A percentile compares a stretch with the other conserved stretches of the same genome.
These are phyloP conservation scores for Penicilliopsis zonata DNA, from an alignment of 495 filamentous ascomycete species.

Conservation along the genomic window DNA sequence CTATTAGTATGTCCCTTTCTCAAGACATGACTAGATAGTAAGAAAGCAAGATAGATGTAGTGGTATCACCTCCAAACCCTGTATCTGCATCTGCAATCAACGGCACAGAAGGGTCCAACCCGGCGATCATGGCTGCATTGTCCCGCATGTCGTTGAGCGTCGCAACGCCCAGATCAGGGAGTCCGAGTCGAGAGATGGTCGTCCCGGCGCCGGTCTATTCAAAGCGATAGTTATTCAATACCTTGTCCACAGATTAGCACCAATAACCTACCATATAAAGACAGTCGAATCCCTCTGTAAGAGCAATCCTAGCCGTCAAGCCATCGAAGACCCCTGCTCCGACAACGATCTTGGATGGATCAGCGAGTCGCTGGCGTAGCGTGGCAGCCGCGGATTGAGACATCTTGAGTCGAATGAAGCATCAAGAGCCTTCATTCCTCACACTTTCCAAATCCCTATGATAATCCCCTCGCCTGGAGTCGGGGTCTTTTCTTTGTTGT, in stretches of 20 bases:
- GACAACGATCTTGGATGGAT: constrained; percentile 16
- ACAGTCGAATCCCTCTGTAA: constrained; percentile 37
- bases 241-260: too few relatives aligned
- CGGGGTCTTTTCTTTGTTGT: too few relatives aligned
- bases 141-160: constrained; percentile 10
- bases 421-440: too few relatives aligned
- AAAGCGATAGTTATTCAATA: not conserved
- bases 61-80: constrained; percentile 41
- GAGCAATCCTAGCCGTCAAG: constrained; percentile 46
- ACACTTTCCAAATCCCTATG: too few relatives aligned
- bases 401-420: too few relatives aligned
- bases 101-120: constrained; percentile 14
- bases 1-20: too few relatives aligned
- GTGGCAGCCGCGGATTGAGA: not conserved
- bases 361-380: constrained; percentile 6
- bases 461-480: too few relatives aligned
- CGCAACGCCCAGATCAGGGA: constrained; percentile 45
- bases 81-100: constrained; percentile 53
- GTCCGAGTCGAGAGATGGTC: constrained; percentile 41
- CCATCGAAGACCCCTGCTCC: constrained; percentile 51
- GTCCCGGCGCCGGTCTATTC: constrained; percentile 45
- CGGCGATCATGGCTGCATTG: constrained; percentile 9
- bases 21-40: too few relatives aligned
- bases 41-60: too few relatives aligned
- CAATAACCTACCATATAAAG: constrained; percentile 39